Percentiles rank a stretch among this genome's conserved stretches.
Conservation (phyloP, 805 yeast genomes). For the Candida argentea region DNA sequence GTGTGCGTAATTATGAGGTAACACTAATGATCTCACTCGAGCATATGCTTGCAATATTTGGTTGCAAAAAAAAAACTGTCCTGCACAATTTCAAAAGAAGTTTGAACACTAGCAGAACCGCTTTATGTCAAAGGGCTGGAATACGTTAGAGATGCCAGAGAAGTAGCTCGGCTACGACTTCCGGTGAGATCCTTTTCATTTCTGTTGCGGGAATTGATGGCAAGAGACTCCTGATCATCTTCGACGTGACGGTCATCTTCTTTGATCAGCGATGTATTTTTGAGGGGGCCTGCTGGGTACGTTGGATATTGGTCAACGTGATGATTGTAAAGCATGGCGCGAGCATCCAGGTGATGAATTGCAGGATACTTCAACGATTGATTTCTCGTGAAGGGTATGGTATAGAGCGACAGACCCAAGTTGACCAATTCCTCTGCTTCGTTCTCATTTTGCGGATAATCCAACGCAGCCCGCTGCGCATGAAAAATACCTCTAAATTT, state of each 20-base stretch:
- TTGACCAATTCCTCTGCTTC: slow-evolving; percentile 22
- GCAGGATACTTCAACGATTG: slow-evolving; percentile 2
- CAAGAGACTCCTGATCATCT: too few relatives aligned
- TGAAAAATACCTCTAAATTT: slow-evolving; percentile 4
- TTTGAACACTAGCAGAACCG: too few relatives aligned
- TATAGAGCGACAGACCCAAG: slow-evolving; percentile 27
- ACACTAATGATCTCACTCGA: too few relatives aligned
- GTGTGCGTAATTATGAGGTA: too few relatives aligned
- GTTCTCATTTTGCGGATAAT: slow-evolving; percentile 3
- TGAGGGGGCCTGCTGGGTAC: background rate
- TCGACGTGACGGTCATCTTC: slow-evolving; percentile 15
- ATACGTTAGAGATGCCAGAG: background rate
- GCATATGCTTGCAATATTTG: too few relatives aligned
- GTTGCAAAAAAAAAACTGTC: too few relatives aligned
- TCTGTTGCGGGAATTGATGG: too few relatives aligned
- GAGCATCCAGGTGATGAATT: slow-evolving; percentile 11
- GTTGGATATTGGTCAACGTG: background rate
- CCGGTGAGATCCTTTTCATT: too few relatives aligned
- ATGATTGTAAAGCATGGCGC: slow-evolving; percentile 12
- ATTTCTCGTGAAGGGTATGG: slow-evolving; percentile 19
- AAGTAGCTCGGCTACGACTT: too few relatives aligned
- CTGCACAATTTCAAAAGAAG: too few relatives aligned
- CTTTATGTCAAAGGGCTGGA: too few relatives aligned
- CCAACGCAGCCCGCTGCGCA: background rate
- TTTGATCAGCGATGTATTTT: slow-evolving; percentile 10